These are phyloP conservation scores for Drechmeria coniospora DNA, from an alignment of 2,329 filamentous ascomycete genomes.

Conservation along the genomic window DNA sequence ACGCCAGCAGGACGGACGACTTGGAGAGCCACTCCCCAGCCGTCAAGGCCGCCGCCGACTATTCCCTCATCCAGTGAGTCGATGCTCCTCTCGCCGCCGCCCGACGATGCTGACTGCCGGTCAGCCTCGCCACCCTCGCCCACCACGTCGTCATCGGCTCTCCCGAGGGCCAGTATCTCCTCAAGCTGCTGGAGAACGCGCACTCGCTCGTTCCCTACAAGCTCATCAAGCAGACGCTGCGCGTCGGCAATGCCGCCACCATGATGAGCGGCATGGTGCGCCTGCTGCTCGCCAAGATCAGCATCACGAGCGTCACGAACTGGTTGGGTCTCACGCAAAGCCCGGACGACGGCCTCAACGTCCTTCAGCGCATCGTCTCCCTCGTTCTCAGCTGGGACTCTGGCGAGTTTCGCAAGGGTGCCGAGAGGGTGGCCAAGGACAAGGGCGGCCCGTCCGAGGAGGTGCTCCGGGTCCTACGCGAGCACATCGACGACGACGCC, in stretches of 20 bases:
- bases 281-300: constrained; percentile 63
- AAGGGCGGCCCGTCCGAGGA: constrained; percentile 43
- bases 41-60: constrained; percentile 49
- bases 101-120: not conserved
- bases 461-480: constrained; percentile 43
- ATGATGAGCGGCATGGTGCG: constrained; percentile 67
- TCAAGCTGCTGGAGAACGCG: constrained; percentile 54
- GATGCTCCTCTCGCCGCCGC: not conserved
- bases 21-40: constrained; percentile 48
- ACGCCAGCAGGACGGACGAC: constrained; percentile 42
- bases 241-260: constrained; percentile 62
- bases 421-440: constrained; percentile 47
- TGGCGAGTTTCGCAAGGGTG: constrained; percentile 49
- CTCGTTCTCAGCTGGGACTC: constrained; percentile 60
- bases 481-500: constrained; percentile 36
- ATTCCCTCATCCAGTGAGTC: constrained; percentile 51
- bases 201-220: constrained; percentile 59
- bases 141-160: constrained; percentile 61
- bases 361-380: constrained; percentile 63
- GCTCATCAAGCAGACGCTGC: constrained; percentile 56
- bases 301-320: constrained; percentile 58
- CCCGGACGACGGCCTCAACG: constrained; percentile 65
- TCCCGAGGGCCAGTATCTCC: constrained; percentile 58
- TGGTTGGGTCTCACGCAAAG: constrained; percentile 61
- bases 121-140: constrained; percentile 56